Evolutionary conservation across 805 yeast species (phyloP).

Genomic region (Metschnikowia drakensbergensis): DNA sequence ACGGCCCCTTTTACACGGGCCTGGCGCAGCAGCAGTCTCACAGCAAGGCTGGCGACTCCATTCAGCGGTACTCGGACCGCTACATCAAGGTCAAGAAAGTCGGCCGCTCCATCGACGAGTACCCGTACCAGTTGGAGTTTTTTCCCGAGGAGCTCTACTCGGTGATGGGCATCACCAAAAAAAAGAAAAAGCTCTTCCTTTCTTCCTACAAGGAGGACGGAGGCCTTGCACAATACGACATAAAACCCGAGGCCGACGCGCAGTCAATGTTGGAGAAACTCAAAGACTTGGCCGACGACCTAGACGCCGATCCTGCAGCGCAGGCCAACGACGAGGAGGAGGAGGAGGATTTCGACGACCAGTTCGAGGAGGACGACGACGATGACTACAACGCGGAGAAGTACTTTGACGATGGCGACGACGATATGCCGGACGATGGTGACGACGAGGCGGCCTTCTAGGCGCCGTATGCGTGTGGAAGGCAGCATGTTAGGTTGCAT

Average conservation of each 20-base stretch:
- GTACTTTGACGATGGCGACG: constrained; percentile 72
- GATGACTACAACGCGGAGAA: constrained; percentile 78
- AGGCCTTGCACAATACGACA: constrained; percentile 34
- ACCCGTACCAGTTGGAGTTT: constrained; percentile 65
- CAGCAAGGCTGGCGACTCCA: constrained; percentile 49
- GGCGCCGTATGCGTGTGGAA: constrained; percentile 1
- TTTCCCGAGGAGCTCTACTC: constrained; percentile 76
- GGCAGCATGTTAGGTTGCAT: no score
- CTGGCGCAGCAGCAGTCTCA: constrained; percentile 32
- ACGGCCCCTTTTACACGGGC: constrained; percentile 69
- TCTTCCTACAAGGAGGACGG: constrained; percentile 39
- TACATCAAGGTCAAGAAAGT: constrained; percentile 67
- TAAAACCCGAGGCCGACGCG: constrained; percentile 26
- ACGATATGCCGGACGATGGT: constrained; percentile 58
- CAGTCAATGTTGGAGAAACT: constrained; percentile 39
- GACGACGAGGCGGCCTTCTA: constrained; percentile 70
- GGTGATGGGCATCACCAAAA: constrained; percentile 62
- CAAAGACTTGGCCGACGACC: constrained; percentile 42
- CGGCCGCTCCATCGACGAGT: constrained; percentile 70
- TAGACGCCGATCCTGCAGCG: constrained; percentile 38
- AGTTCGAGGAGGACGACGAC: constrained; percentile 69
- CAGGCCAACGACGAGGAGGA: constrained; percentile 41
- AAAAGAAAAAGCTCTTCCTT: constrained; percentile 47
- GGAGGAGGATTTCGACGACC: constrained; percentile 61
- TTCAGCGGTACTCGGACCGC: constrained; percentile 77